Evolutionary conservation across 2,329 filamentous ascomycete genomes (phyloP).

Genomic region (Thielaviopsis ethacetica): DNA sequence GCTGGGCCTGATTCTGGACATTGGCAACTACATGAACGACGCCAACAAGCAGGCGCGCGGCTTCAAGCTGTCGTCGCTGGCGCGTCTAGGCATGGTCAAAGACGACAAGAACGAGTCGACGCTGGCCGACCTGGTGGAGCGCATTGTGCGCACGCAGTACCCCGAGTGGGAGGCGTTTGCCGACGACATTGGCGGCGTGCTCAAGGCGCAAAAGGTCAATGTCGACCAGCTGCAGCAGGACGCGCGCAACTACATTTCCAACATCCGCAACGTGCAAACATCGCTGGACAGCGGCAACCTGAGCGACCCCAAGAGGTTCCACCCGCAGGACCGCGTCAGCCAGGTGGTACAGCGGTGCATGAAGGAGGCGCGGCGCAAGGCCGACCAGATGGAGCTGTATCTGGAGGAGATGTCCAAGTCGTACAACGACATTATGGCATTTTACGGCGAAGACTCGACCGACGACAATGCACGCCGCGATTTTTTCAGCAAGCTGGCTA

Average conservation of each 20-base stretch:
- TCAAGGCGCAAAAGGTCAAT: slow-evolving; percentile 75
- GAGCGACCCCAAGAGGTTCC: slow-evolving; percentile 93
- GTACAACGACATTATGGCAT: slow-evolving; percentile 38
- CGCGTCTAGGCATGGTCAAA: slow-evolving; percentile 90
- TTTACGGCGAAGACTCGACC: slow-evolving; percentile 70
- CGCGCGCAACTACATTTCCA: slow-evolving; percentile 83
- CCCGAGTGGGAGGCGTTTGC: slow-evolving; percentile 85
- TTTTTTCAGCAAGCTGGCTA: slow-evolving; percentile 86
- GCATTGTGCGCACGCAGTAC: slow-evolving; percentile 91
- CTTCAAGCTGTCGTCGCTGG: slow-evolving; percentile 93
- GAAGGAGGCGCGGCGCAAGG: slow-evolving; percentile 92
- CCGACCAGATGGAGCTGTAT: slow-evolving; percentile 87
- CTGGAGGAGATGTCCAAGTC: slow-evolving; percentile 67
- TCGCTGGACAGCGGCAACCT: slow-evolving; percentile 87
- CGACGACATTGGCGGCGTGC: slow-evolving; percentile 67
- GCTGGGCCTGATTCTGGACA: slow-evolving; percentile 85
- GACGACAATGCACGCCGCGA: slow-evolving; percentile 89
- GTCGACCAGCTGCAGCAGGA: slow-evolving; percentile 81
- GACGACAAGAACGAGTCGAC: slow-evolving; percentile 98
- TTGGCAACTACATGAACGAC: slow-evolving; percentile 99
- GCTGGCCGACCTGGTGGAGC: slow-evolving; percentile 87
- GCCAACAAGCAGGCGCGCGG: slow-evolving; percentile 95
- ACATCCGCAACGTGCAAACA: slow-evolving; percentile 82
- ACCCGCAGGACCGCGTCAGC: slow-evolving; percentile 86
- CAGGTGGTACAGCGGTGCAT: slow-evolving; percentile 83